Conservation (phyloP, 2,329 filamentous ascomycete species). For the Aspergillus calidoustus region DNA sequence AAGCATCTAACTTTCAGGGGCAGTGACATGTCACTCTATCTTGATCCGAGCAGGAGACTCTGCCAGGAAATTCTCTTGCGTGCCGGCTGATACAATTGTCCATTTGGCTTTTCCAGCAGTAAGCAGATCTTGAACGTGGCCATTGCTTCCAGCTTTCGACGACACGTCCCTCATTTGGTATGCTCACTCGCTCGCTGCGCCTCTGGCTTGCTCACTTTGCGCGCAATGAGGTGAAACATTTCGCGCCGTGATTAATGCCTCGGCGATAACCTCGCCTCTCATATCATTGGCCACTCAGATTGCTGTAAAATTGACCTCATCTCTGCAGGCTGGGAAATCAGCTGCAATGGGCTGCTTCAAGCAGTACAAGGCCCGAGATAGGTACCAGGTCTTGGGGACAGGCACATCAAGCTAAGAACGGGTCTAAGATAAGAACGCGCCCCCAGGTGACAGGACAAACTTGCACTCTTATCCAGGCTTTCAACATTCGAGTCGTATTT, state of each 20-base stretch:
- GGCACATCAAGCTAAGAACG: not conserved
- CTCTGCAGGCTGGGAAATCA: not conserved
- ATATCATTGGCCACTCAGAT: not conserved
- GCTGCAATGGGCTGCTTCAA: not conserved
- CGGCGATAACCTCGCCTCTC: not conserved
- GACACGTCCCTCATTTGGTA: too few relatives aligned
- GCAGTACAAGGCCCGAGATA: not conserved
- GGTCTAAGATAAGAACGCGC: constrained; percentile 8
- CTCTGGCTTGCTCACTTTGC: too few relatives aligned
- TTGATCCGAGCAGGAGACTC: too few relatives aligned
- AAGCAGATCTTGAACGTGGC: too few relatives aligned
- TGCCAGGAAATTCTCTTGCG: too few relatives aligned
- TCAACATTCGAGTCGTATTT: not conserved
- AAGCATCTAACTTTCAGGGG: not conserved
- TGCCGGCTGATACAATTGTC: too few relatives aligned
- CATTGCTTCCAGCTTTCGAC: too few relatives aligned
- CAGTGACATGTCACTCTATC: not conserved
- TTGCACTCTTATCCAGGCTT: constrained; percentile 3
- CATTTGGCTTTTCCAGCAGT: too few relatives aligned
- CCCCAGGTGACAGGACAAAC: not conserved
- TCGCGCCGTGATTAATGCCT: constrained; percentile 3
- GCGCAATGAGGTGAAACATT: constrained; percentile 6
- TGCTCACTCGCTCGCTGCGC: too few relatives aligned
- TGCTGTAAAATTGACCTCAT: not conserved
- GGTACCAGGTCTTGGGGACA: constrained; percentile 9